Conservation (phyloP, 2,329 filamentous ascomycete genomes). For the Intubia oerlemansii region DNA sequence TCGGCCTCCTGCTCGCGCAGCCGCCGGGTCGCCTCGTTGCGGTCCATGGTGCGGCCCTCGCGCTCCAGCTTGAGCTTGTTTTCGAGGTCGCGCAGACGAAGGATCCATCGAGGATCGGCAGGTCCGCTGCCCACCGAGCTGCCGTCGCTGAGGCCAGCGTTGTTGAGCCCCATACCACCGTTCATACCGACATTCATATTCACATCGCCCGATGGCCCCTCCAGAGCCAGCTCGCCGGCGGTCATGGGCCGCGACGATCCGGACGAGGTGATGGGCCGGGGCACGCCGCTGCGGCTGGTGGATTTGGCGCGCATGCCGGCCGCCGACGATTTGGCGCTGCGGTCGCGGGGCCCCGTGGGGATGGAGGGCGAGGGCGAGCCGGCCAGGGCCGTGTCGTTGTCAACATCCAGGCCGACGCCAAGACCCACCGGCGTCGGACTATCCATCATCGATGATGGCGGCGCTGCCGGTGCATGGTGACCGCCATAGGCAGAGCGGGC, state of each 20-base stretch:
- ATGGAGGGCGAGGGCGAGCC: conserved; percentile 32
- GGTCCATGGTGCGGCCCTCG: conserved; percentile 67
- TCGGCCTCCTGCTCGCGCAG: conserved; percentile 35
- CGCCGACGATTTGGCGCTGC: conserved; percentile 10
- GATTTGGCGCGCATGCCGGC: conserved; percentile 6
- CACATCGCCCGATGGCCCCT: conserved; percentile 2
- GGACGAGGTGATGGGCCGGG: conserved; percentile 5
- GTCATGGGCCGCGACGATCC: conserved; percentile 7
- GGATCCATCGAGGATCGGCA: conserved; percentile 60
- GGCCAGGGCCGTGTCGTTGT: conserved; percentile 12
- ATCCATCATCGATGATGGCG: not conserved
- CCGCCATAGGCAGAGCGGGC: conserved; percentile 22
- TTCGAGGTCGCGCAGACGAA: conserved; percentile 73
- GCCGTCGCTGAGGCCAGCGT: conserved; percentile 1
- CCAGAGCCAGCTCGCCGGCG: conserved; percentile 10
- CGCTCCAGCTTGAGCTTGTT: conserved; percentile 73
- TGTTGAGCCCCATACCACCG: conserved; percentile 14
- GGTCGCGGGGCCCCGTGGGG: conserved; percentile 29
- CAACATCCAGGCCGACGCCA: conserved; percentile 6
- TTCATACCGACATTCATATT: no score
- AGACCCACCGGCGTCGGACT: conserved; percentile 10
- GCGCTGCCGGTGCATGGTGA: not conserved
- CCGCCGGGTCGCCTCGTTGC: conserved; percentile 61
- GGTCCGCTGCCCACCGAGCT: no score
- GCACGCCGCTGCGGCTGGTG: conserved; percentile 7